Conservation (phyloP, 2,329 filamentous ascomycete species). For the Colletotrichum liriopes region DNA sequence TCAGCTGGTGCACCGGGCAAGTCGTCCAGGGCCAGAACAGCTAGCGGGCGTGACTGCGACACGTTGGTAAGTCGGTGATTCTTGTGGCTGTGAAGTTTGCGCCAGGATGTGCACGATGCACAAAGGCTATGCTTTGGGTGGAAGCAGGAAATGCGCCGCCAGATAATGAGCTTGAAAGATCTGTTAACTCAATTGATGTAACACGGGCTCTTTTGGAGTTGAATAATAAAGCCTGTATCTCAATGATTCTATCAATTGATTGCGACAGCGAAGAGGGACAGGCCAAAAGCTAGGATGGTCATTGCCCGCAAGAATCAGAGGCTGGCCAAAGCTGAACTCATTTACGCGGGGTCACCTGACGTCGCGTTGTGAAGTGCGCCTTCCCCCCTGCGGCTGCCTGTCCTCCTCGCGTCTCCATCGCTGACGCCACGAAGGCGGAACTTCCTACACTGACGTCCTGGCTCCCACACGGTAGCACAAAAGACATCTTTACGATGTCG, state of each 20-base stretch:
- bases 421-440: conserved; percentile 36
- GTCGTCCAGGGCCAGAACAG: conserved; percentile 1
- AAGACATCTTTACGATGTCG: conserved; percentile 22
- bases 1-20: conserved; percentile 6
- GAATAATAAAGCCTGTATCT: too few species aligned
- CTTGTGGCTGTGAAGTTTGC: conserved; percentile 18
- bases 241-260: not conserved
- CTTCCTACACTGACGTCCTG: not conserved
- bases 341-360: conserved; percentile 55
- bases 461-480: not conserved
- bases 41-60: not conserved
- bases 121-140: conserved; percentile 5
- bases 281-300: not conserved
- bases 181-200: not conserved
- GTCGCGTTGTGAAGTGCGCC: conserved; percentile 50
- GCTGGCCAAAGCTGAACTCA: not conserved
- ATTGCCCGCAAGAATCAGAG: not conserved
- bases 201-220: not conserved
- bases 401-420: conserved; percentile 31
- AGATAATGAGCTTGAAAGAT: not conserved
- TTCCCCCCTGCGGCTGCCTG: conserved; percentile 29
- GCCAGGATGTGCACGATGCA: not conserved
- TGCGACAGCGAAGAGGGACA: conserved; percentile 1
- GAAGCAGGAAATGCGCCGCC: not conserved
- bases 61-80: conserved; percentile 1